Evolutionary conservation across 2,329 filamentous ascomycete species (phyloP), one percentile per base, ranked within the genome.

Genomic region (Rugonectria rugulosa): DNA sequence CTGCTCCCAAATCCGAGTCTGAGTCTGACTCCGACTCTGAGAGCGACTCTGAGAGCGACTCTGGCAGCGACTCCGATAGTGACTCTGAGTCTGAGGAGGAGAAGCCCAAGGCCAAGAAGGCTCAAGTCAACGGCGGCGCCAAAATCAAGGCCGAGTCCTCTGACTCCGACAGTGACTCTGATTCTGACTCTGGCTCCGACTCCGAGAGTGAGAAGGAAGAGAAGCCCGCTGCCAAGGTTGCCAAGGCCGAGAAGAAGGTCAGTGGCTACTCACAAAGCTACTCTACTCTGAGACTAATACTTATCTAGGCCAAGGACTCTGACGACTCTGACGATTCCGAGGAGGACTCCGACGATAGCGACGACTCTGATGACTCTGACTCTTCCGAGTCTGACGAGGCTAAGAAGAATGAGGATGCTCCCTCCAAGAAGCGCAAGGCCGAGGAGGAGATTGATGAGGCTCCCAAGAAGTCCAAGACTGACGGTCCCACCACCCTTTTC

Each of bases 381-480:
- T 62, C 79, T 66, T 73, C 72, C 15, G 72, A 71, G 23, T 61
- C 73, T 56, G 64, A 73, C 52, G 68, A 75, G 54, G 72, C 72
- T 23, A 68, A 72, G 48, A 70, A 73, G 63, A 70, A 71, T 34
- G 72, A 75, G 42, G 71, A 74, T 40, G 65, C 73, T 41, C 74
- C 79, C 48, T 73, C 75, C 60, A 79, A 81, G 73, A 76, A 80
- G 74, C 76, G 74, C 64, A 76, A 80, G 75, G 75, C 74, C 53
- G 80, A 81, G 63, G 79, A 82, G 40, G 72, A 76, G 50, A 78
- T 80, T 53, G 73, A 77, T 26, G 75, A 82, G 29, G 76, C 78
- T 14, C 71, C 81, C 57, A 91, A 91, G 84, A 90, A 90, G 81
- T 76, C 79, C 71, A 90, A 89, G 82, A 82, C 81, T 29, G 83